Base-by-base conservation (phyloP, 345 rosid genomes). In the Sapria himalayana region DNA sequence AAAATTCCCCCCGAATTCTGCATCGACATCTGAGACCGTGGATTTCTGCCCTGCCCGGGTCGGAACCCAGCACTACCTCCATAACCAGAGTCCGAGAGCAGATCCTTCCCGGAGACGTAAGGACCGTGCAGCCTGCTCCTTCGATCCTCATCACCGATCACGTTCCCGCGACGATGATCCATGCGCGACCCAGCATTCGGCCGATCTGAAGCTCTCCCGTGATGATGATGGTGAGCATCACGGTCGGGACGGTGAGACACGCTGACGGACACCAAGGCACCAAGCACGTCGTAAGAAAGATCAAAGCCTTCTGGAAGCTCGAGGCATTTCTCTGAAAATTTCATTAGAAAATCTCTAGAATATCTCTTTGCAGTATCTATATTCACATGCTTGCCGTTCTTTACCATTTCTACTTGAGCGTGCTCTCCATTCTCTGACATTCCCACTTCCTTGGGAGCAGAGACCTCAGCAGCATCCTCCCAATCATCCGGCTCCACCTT, bases 381-480 rank as follows among this genome's bases (percentile, higher is more conserved):
- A 59, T 51, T 53, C 22, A 50, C 69, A 56, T 63, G 67, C 48
- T 56, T 41, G 34, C 41, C 60, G 36, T 55, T 57, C 20, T 56
- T 54, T 36, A 57, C 45, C 33, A 45, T 37, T 27, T 63, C 63
- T 44, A 46, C 50, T 50, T 45, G 29, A 24, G 29, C 38, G 39
- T 25, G 58, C 42, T 31, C 61, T 33, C 49, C 46, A 41, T 37
- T 32, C 46, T 52, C 70, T 19, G 61, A 43, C 53, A 66, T 31
- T 61, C 69, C 86, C 66, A 91, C 42, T n/a, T n/a, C n/a, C 45
- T 80, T 80, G 39, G 93, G 78, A 6, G 92, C 66, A 15, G 92
- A 79, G 19, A 74, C 57, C 45, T 84, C 99, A 9, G 81, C 93
- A 46, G 77, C 95, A 74, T 84, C 92, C 60, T 91, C 95, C 95